These are phyloP conservation scores for Amanita rubescens DNA, from an alignment of 768 basidiomycete species.

Conservation along the genomic window DNA sequence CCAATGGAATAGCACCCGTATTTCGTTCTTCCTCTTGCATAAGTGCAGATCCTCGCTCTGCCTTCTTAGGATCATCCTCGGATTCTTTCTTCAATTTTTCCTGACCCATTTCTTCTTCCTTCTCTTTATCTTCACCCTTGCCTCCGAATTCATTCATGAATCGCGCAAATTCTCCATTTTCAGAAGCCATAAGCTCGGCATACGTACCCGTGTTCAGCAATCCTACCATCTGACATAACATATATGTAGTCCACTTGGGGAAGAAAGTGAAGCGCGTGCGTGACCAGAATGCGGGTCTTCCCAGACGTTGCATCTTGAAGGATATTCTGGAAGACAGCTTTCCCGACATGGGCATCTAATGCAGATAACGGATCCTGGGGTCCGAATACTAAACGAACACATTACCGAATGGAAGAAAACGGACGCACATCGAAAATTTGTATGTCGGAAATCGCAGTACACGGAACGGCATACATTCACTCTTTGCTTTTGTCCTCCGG, in stretches of 20 bases:
- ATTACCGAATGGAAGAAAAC: neutral
- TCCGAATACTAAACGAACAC: neutral
- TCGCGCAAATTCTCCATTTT: constrained; percentile 57
- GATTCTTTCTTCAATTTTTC: constrained; percentile 28
- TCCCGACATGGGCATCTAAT: constrained; percentile 89
- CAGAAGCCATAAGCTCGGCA: constrained; percentile 50
- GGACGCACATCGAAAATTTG: constrained; percentile 71
- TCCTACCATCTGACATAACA: constrained; percentile 65
- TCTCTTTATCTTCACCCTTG: constrained; percentile 48
- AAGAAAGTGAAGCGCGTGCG: constrained; percentile 87
- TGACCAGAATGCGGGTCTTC: constrained; percentile 86
- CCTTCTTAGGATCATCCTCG: constrained; percentile 23
- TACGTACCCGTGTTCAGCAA: constrained; percentile 82
- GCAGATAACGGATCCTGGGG: constrained; percentile 77
- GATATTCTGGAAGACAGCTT: constrained; percentile 79
- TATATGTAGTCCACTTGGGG: constrained; percentile 84
- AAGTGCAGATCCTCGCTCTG: constrained; percentile 38
- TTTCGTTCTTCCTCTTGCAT: constrained; percentile 86
- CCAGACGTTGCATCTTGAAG: constrained; percentile 52
- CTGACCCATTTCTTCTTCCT: constrained; percentile 33
- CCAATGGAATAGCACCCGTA: constrained; percentile 55
- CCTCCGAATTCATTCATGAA: constrained; percentile 75
- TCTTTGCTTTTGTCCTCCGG: constrained; percentile 75
- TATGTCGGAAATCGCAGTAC: constrained; percentile 80
- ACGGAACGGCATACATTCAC: constrained; percentile 83